Base-by-base conservation (phyloP, 805 yeast genomes). In the Cyberlindnera sargentensis region DNA sequence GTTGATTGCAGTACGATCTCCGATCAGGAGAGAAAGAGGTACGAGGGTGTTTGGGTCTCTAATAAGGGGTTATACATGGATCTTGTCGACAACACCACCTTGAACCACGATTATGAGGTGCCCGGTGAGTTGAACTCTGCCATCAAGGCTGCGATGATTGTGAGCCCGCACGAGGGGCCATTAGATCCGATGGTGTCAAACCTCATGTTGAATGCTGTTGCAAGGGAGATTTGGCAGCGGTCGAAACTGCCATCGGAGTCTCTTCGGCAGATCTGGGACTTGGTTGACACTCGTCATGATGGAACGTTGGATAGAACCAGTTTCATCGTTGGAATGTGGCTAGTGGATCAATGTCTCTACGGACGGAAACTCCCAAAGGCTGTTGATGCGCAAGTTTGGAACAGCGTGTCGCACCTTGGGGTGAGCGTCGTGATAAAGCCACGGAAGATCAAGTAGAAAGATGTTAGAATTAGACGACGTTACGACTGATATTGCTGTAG, bases 321-420 rank as follows among this genome's bases (percentile, higher is more conserved):
- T 49, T 93, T 93, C 55, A 66, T 91, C 30, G 91, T 90, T n/a
- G 99, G 99, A 0, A 90, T 86, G 84, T 93, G 99, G 99, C 64
- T 90, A 4, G 90, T 93, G 2, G 99, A 93, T 62, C 99, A 93
- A 64, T 86, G 96, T 58, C 69, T 93, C 10, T 93, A 91, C 59
- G 99, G 99, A 0, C 71, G 95, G 34, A 93, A 93, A 60, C 66
- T 93, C 39, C 98, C 99, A 0, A 72, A 76, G 46, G 64, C 64
- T 33, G 76, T 93, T 5, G 80, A 75, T 34, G 76, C 74, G 5
- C 73, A 71, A 28, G 80, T 91, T 2, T 93, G 98, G 98, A 74
- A 76, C 36, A 84, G 95, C 61, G 84, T 85, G 9, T 73, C 73
- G 32, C 68, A 66, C 36, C 63, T 73, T 9, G 78, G 77, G 56